Percentiles rank a stretch among this genome's conserved stretches.
Evolutionary conservation across 148 eudicot species (phyloP).

Genomic region (Nyssa sinensis): DNA sequence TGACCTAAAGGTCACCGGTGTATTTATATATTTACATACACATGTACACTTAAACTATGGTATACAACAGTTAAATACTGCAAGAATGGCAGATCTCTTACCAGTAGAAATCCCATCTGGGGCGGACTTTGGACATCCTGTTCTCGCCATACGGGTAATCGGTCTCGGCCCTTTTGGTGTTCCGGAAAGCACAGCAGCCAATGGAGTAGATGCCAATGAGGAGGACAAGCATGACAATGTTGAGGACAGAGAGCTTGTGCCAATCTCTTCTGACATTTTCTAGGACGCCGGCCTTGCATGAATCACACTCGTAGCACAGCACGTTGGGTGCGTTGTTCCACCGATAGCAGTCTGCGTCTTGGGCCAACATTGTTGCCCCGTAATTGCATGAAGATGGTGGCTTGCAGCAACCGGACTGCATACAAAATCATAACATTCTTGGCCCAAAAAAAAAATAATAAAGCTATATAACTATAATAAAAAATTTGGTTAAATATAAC

Average conservation of each 20-base stretch:
- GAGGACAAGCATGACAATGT: conserved; percentile 60
- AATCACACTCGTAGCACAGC: conserved; percentile 82
- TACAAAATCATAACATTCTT: too few species aligned
- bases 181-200: conserved; percentile 85
- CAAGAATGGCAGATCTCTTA: conserved; percentile 25
- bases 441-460: too few species aligned
- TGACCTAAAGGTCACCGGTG: too few species aligned
- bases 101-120: conserved; percentile 91
- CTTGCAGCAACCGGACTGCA: conserved; percentile 95
- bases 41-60: not conserved
- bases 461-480: too few species aligned
- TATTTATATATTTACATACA: too few species aligned
- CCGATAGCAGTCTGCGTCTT: conserved; percentile 75
- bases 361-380: conserved; percentile 31
- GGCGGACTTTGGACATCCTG: conserved; percentile 75
- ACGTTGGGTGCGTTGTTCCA: conserved; percentile 72
- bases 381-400: conserved; percentile 92
- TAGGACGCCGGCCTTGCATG: conserved; percentile 89
- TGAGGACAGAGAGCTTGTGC: conserved; percentile 80
- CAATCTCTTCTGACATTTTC: conserved; percentile 62
- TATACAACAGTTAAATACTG: not conserved
- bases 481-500: too few species aligned
- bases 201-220: conserved; percentile 68
- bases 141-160: conserved; percentile 74
- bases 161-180: conserved; percentile 60